Conservation (phyloP, 345 rosid species). For the Dipteronia sinensis region DNA sequence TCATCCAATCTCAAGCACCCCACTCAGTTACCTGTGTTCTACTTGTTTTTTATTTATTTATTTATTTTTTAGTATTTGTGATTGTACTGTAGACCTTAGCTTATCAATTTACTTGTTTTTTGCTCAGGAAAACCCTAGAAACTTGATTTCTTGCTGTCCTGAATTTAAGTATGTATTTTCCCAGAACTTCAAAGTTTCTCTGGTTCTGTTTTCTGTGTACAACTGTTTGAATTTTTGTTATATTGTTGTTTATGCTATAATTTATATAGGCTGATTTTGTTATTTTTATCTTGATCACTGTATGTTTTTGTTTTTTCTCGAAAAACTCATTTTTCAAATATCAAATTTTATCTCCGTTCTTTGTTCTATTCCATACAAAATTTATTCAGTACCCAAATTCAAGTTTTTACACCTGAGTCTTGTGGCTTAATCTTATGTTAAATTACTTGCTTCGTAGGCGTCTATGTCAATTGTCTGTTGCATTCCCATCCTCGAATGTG, state of each 20-base stretch:
- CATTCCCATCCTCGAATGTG: conserved; percentile 81
- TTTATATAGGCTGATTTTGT: neutral
- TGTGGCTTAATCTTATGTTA: conserved; percentile 18
- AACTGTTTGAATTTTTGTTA: neutral
- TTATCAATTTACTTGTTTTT: neutral
- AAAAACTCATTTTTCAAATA: neutral
- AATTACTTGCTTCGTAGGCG: conserved; percentile 46
- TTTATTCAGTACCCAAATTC: neutral
- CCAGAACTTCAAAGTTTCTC: neutral
- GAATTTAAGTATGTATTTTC: neutral
- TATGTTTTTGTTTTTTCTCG: neutral
- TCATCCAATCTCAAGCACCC: neutral
- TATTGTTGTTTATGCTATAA: neutral
- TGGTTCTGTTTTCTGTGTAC: neutral
- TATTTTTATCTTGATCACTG: neutral
- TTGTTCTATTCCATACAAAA: neutral
- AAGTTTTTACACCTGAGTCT: neutral
- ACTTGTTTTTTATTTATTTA: neutral
- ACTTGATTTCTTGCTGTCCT: neutral
- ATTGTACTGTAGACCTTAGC: neutral
- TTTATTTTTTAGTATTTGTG: neutral
- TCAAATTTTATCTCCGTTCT: neutral
- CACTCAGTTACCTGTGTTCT: neutral
- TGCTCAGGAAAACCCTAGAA: conserved; percentile 7
- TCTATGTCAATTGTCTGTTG: conserved; percentile 85